These are phyloP conservation scores for Isabelozyma gotoi DNA, from an alignment of 805 yeast genomes.

Conservation along the genomic window DNA sequence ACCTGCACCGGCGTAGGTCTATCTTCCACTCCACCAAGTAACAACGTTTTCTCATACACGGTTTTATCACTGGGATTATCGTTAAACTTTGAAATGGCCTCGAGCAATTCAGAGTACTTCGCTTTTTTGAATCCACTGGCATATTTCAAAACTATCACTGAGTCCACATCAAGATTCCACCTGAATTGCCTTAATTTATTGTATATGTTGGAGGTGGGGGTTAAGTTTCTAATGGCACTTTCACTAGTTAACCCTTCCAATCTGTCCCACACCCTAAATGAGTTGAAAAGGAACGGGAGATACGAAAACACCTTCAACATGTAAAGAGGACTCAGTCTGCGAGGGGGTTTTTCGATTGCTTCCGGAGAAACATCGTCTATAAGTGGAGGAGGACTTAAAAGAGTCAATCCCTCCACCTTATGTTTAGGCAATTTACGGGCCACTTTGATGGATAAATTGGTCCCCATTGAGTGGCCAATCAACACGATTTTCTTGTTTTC, in stretches of 20 bases:
- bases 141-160: slow-evolving; percentile 54
- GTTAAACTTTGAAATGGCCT: slow-evolving; percentile 35
- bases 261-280: slow-evolving; percentile 59
- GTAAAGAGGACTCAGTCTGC: not conserved
- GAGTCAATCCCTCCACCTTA: slow-evolving; percentile 47
- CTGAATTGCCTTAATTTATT: slow-evolving; percentile 59
- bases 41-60: slow-evolving; percentile 44
- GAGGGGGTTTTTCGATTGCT: slow-evolving; percentile 2
- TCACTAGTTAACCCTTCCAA: slow-evolving; percentile 58
- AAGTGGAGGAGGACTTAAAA: slow-evolving; percentile 51
- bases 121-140: slow-evolving; percentile 49
- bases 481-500: slow-evolving; percentile 42
- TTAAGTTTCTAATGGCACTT: slow-evolving; percentile 59
- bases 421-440: slow-evolving; percentile 32
- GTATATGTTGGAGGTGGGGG: slow-evolving; percentile 26
- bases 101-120: slow-evolving; percentile 41
- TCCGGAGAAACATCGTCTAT: slow-evolving; percentile 18
- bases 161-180: slow-evolving; percentile 67
- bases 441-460: slow-evolving; percentile 51
- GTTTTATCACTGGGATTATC: slow-evolving; percentile 29
- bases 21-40: slow-evolving; percentile 62
- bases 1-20: slow-evolving; percentile 47
- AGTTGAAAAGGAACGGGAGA: slow-evolving; percentile 50
- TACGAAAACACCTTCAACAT: slow-evolving; percentile 30
- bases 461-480: slow-evolving; percentile 77